phyloP scores from a whole-genome alignment of 192 early-diverging fungal genomes.

The Irineochytrium annulatum region DNA sequence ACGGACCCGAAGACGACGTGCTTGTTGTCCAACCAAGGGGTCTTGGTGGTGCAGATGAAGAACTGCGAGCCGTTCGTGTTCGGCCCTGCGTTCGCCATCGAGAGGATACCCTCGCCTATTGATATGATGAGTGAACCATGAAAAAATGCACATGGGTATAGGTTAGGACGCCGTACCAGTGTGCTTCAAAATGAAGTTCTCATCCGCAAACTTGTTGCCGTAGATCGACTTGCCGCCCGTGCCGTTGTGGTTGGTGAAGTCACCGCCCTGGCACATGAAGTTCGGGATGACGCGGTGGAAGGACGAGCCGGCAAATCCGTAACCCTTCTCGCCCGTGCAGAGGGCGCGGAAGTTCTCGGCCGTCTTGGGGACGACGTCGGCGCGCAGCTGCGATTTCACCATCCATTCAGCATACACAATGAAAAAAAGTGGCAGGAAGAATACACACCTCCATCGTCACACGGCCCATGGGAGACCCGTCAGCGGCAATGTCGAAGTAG shows the following conservation, averaged over 20 bases:
- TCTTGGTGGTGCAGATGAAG: constrained; percentile 84
- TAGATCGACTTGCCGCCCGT: constrained; percentile 79
- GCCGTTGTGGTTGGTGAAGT: constrained; percentile 74
- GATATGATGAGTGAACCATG: no score
- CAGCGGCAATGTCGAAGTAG: constrained; percentile 65
- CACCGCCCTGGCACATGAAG: constrained; percentile 60
- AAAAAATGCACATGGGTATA: constrained; percentile 34
- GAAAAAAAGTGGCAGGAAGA: constrained; percentile 33
- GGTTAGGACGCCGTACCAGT: constrained; percentile 22
- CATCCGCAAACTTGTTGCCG: constrained; percentile 83
- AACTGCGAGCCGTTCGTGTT: constrained; percentile 52
- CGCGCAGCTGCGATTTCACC: constrained; percentile 26
- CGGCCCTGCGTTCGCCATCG: constrained; percentile 51
- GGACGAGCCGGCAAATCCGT: constrained; percentile 64
- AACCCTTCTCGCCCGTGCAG: constrained; percentile 69
- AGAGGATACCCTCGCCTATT: constrained; percentile 51
- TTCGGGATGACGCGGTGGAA: constrained; percentile 86
- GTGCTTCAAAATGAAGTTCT: constrained; percentile 77
- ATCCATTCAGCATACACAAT: no score
- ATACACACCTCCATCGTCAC: constrained; percentile 48
- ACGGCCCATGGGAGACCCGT: constrained; percentile 44
- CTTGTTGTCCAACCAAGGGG: constrained; percentile 66
- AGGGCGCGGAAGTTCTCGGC: constrained; percentile 87
- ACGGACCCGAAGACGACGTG: constrained; percentile 49
- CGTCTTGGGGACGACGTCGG: constrained; percentile 48